Percentiles rank a stretch among this genome's conserved stretches.
Conservation (phyloP, 2,329 filamentous ascomycete genomes). For the Boeremia exigua region DNA sequence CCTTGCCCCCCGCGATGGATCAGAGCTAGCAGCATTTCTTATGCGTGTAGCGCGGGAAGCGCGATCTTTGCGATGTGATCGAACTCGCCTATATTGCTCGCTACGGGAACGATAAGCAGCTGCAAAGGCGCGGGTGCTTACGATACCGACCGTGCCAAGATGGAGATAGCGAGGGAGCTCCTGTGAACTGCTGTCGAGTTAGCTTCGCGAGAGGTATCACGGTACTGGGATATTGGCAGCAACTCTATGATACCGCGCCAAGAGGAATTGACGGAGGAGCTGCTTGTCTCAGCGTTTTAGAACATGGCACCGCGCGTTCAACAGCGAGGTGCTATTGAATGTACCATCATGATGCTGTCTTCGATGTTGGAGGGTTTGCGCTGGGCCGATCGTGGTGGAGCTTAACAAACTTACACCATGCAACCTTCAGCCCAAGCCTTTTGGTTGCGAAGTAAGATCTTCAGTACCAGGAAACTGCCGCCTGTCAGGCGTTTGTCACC, state of each 20-base stretch:
- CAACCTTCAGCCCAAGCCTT: background rate
- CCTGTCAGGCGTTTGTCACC: constrained; percentile 19
- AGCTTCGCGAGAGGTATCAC: constrained; percentile 12
- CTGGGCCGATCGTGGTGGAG: background rate
- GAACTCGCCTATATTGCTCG: constrained; percentile 5
- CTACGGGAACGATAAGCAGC: background rate
- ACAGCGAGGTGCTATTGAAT: background rate
- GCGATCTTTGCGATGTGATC: background rate
- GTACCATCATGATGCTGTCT: background rate
- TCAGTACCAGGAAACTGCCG: constrained; percentile 8
- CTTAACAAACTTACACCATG: background rate
- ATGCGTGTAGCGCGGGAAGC: constrained; percentile 9
- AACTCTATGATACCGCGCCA: background rate
- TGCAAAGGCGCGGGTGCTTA: constrained; percentile 14
- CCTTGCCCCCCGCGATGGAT: constrained; percentile 12
- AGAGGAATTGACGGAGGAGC: constrained; percentile 3
- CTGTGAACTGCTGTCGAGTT: background rate
- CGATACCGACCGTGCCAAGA: constrained; percentile 11
- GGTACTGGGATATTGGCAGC: constrained; percentile 18
- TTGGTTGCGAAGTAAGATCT: background rate
- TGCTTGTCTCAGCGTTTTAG: constrained; percentile 11
- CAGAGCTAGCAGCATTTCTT: constrained; percentile 3
- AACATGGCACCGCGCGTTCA: constrained; percentile 4
- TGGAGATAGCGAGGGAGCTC: constrained; percentile 11
- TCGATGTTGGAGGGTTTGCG: background rate